Evolutionary conservation across 805 yeast species (phyloP), one percentile per base, ranked within the genome.

Genomic region (Hanseniaspora lachancei): DNA sequence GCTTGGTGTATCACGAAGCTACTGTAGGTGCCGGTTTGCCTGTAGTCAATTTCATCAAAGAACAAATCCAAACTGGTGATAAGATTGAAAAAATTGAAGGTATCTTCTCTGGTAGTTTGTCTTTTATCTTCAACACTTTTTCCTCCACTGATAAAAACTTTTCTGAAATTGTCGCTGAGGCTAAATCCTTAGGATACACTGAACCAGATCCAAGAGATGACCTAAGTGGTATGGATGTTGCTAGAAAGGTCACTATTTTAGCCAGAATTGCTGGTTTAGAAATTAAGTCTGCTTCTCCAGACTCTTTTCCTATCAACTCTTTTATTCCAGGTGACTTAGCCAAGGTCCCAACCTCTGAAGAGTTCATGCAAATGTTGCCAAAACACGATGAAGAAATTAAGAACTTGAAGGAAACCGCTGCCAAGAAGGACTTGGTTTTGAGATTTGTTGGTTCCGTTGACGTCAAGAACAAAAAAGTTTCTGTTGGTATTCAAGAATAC

Each of bases 181-280:
- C 99, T 54, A 91, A 91, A 72, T 72, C 81, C 53, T 75, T 88
- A 61, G 99, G 99, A 52, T 93, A 88, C 78, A 91, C 97, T 43
- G 98, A 93, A 73, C 99, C 99, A 50, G 99, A 93, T 70, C 98
- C 99, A 70, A 84, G 99, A 73, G 99, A 93, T 70, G 99, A 93
- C 68, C 79, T 93, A 70, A 93, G 91, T 70, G 99, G 99, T 55
- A 77, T 93, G 68, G 99, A 93, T 67, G 96, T 93, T 59, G 99
- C 99, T 46, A 84, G 99, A 78, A 93, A 93, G 71, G 96, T 93
- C 34, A 89, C 98, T 27, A 93, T 93, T 61, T 78, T 93, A 60
- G 95, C 96, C 48, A 85, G 99, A 76, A 78, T 93, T 54, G 77
- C 96, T 16, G 98, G 98, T 2, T 77, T 85, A 55, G 73, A 79